Evolutionary conservation across 2,329 filamentous ascomycete species (phyloP), one percentile per base, ranked within the genome.

Genomic region (Aspergillus uvarum): DNA sequence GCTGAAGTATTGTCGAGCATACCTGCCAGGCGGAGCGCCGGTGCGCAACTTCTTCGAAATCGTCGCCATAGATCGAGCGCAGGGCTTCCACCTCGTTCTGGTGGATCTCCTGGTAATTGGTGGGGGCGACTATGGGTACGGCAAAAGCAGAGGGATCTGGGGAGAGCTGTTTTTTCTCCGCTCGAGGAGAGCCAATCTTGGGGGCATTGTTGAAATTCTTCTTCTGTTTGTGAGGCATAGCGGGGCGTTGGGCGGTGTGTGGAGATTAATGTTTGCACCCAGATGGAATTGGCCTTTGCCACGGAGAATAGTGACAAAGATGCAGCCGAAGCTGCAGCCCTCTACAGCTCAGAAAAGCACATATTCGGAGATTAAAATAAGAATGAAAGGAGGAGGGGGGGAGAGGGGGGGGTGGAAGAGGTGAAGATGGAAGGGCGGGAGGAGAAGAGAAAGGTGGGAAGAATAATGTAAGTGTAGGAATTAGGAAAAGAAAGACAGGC

Each of bases 41-140:
- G 54, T 85, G 84, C 70, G 89, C 85, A 68, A 92, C 85, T 72
- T 89, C 87, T 67, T 89, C 83, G 71, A 92, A 97, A 72, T 97
- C 93, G 61, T 96, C 91, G 66, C 88, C 89, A 72, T 95, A 98
- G 53, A 98, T 96, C 47, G 94, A 90, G 69, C 89, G 84, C 60
- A 98, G 82, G 49, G 88, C 94, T 72, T 95, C 85, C 59, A 96
- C 83, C 79, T 98, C 95, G 72, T 96, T 90, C 70, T 89, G 83
- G 78, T 98, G 95, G 35, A 90, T 87, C 77, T 96, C 89, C 65
- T 88, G 86, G 78, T 97, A 96, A 71, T 92, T 81, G 60, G 83
- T 83, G 47, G 78, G 69, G 38, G 77, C 68, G 64, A 73, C 62
- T 58, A 73, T 60, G 47, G 75, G 68, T 16, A 72, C 71, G 63